phyloP scores from a whole-genome alignment of 306 rosid species.

The Acmispon strigosus region DNA sequence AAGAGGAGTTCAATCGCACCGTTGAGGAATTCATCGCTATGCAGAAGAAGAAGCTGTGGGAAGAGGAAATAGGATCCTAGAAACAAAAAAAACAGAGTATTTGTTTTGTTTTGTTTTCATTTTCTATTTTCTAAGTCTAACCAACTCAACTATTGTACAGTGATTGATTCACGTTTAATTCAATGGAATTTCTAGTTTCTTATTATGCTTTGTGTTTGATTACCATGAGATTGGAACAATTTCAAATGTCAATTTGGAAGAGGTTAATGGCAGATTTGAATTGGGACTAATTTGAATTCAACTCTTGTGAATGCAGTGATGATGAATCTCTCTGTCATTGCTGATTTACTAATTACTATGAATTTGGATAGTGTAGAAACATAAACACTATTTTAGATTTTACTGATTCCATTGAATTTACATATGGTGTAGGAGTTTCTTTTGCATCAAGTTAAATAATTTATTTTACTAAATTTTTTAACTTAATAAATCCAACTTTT shows the following conservation, averaged over 20 bases:
- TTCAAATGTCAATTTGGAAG: not conserved
- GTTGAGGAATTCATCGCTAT: constrained; percentile 52
- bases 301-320: not conserved
- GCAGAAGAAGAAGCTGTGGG: constrained; percentile 35
- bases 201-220: not conserved
- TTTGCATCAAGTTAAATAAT: too few species aligned
- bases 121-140: too few species aligned
- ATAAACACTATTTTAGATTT: too few species aligned
- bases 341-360: not conserved
- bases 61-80: constrained; percentile 12
- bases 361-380: too few species aligned
- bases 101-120: not conserved
- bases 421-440: too few species aligned
- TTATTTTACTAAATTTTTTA: too few species aligned
- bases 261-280: not conserved
- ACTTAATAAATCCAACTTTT: not conserved
- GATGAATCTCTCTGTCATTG: not conserved
- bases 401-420: too few species aligned
- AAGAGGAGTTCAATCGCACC: constrained; percentile 55
- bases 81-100: not conserved
- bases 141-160: not conserved
- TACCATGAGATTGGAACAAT: not conserved
- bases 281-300: not conserved
- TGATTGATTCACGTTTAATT: not conserved
- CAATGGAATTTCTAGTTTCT: not conserved